Percentiles rank a stretch among this genome's conserved stretches.
Evolutionary conservation across 148 eudicot species (phyloP).

Genomic region (Amaranthus hypochondriacus): DNA sequence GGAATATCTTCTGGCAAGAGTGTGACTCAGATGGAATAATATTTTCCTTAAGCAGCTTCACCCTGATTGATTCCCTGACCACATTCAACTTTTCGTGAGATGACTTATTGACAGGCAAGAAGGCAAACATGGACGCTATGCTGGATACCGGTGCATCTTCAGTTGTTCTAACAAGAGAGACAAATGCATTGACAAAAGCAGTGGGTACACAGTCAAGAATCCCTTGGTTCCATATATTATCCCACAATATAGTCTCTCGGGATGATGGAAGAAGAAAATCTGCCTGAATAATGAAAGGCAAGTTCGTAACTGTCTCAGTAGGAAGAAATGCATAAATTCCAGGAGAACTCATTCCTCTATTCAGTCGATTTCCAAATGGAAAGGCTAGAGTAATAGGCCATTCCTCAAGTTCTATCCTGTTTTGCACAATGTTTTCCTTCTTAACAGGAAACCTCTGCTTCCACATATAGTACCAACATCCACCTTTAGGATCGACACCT

Average conservation of each 20-base stretch:
- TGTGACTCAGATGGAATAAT: slow-evolving; percentile 51
- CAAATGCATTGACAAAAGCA: slow-evolving; percentile 54
- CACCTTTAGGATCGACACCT: slow-evolving; percentile 22
- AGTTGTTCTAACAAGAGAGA: slow-evolving; percentile 32
- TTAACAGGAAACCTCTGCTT: slow-evolving; percentile 64
- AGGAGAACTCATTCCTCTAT: slow-evolving; percentile 41
- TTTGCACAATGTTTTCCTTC: slow-evolving; percentile 41
- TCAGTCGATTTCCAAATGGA: slow-evolving; percentile 56
- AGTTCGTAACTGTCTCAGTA: slow-evolving; percentile 63
- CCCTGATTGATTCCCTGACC: slow-evolving; percentile 38
- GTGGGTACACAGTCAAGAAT: slow-evolving; percentile 57
- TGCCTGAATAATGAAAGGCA: slow-evolving; percentile 67
- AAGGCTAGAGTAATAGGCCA: slow-evolving; percentile 67
- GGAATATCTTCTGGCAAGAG: slow-evolving; percentile 39
- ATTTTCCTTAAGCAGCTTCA: slow-evolving; percentile 31
- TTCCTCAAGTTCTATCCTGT: slow-evolving; percentile 55
- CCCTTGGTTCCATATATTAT: slow-evolving; percentile 60
- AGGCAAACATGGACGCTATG: slow-evolving; percentile 41
- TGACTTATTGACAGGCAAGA: slow-evolving; percentile 40
- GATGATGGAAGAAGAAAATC: slow-evolving; percentile 71
- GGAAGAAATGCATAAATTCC: slow-evolving; percentile 71
- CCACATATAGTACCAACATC: slow-evolving; percentile 70
- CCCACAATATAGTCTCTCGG: slow-evolving; percentile 60
- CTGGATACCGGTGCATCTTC: slow-evolving; percentile 42
- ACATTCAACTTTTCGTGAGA: slow-evolving; percentile 36